Evolutionary conservation across 78 protist species (phyloP), one percentile per base, ranked within the genome.

Genomic region (Dictyostelium citrinum): DNA sequence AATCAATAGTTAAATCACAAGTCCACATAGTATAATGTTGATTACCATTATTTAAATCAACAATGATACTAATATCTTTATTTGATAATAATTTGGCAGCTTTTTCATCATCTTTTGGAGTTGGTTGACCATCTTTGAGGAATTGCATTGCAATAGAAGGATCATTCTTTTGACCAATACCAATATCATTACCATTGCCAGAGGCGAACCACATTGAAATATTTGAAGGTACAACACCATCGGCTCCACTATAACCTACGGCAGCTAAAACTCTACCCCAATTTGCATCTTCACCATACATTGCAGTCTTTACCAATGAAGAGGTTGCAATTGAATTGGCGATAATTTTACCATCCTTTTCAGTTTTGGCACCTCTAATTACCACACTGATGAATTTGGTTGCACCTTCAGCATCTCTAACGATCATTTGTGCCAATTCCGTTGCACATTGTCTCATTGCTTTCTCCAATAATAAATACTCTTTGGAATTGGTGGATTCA

Each of bases 181-280:
- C 93, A 35, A 88, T 79, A n/a, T 88, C 24, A 14, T 61, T 22
- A 41, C 93, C 93, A 64, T 88, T 49, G 12, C 93, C 93, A 35
- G 41, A 27, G 0, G 93, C 64, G 24, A 88, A 88, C 93, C 93
- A 88, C 93, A 88, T 88, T 37, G 80, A 88, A 1, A 95, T 95
- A 7, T 82, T 84, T 43, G 33, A 17, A n/a, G 90, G 91, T 49
- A 43, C 60, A 31, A 91, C 24, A 55, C 64, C 64, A 37, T 83
- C 41, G 67, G 81, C 92, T 20, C 97, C 97, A 74, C 95, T 80
- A 91, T 90, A 90, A 22, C 97, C 97, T 58, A 75, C 88, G 0
- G 97, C 97, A 33, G 95, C 91, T 29, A 95, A 80, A n/a, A 95
- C 92, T 41, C 97, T 90, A 31, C 97, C 97, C 96, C 95, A 90